These are phyloP conservation scores for Elongisporangium undulatum DNA, from an alignment of 352 stramenopile genomes.

Conservation along the genomic window DNA sequence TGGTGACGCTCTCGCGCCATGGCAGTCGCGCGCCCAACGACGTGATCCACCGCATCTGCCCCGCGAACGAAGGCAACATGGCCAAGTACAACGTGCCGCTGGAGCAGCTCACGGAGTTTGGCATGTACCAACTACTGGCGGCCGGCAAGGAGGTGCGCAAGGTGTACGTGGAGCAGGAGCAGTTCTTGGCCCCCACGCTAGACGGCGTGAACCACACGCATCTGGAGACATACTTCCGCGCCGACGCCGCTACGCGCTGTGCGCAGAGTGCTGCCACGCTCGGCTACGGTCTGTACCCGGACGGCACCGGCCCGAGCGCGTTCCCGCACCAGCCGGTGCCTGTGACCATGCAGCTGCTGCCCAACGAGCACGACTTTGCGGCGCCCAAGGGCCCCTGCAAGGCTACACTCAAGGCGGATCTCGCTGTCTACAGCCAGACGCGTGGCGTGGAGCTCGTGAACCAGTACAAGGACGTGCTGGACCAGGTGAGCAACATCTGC, in stretches of 20 bases:
- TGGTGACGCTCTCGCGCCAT: conserved; percentile 76
- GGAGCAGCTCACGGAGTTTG: conserved; percentile 77
- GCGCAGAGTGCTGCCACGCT: conserved; percentile 72
- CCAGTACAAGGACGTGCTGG: conserved; percentile 47
- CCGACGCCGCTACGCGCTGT: conserved; percentile 75
- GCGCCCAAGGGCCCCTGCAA: conserved; percentile 75
- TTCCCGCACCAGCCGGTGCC: conserved; percentile 72
- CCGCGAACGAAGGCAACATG: conserved; percentile 63
- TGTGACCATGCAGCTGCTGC: conserved; percentile 80
- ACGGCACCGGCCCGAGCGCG: conserved; percentile 61
- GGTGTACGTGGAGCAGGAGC: conserved; percentile 61
- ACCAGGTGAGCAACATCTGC: conserved; percentile 49
- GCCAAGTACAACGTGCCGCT: conserved; percentile 74
- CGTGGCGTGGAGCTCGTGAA: conserved; percentile 55
- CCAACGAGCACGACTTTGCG: conserved; percentile 84
- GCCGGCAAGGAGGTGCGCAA: conserved; percentile 65
- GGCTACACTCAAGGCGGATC: conserved; percentile 39
- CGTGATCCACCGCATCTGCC: conserved; percentile 51
- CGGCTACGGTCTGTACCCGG: conserved; percentile 76
- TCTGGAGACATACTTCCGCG: conserved; percentile 85
- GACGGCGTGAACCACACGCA: conserved; percentile 70
- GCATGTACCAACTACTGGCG: conserved; percentile 71
- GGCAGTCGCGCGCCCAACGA: conserved; percentile 76
- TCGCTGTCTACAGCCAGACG: conserved; percentile 48
- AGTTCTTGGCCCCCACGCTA: conserved; percentile 66